A percentile compares a stretch with the other conserved stretches of the same genome.
Evolutionary conservation across 352 stramenopile species (phyloP).

Genomic region (Phytophthora pseudosyringae): DNA sequence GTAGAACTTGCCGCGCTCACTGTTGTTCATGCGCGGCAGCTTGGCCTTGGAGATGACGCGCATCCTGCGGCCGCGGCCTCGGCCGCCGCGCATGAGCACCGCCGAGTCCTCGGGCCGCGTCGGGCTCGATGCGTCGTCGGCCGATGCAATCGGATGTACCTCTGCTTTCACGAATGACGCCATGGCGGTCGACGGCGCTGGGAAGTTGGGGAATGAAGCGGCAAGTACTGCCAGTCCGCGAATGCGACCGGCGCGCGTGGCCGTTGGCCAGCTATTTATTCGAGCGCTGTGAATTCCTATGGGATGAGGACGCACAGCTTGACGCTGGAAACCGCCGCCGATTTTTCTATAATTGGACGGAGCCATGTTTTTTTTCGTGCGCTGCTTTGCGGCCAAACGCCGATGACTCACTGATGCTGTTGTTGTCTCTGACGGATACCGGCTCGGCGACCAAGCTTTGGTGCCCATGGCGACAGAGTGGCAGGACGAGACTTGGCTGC

Average conservation of each 20-base stretch:
- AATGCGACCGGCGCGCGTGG: constrained; percentile 23
- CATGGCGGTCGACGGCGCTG: constrained; percentile 3
- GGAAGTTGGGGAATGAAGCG: constrained; percentile 24
- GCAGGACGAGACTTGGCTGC: background rate
- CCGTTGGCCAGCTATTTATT: constrained; percentile 15
- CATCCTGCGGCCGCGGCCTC: constrained; percentile 27
- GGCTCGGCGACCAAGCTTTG: background rate
- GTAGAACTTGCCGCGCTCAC: constrained; percentile 73
- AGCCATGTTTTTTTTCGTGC: background rate
- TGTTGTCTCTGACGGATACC: background rate
- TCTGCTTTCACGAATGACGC: constrained; percentile 12
- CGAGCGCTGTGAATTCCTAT: background rate
- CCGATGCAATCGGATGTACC: background rate
- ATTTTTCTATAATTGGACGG: constrained; percentile 5
- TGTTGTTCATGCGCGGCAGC: constrained; percentile 73
- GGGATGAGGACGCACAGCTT: constrained; percentile 10
- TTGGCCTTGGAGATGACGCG: constrained; percentile 43
- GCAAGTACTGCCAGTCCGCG: constrained; percentile 7
- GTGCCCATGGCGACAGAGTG: background rate
- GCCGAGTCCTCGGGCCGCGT: constrained; percentile 15
- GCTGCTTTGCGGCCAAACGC: constrained; percentile 5
- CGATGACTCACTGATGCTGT: background rate
- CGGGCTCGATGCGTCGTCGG: constrained; percentile 7
- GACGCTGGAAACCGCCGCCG: constrained; percentile 8
- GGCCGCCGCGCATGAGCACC: constrained; percentile 20